Conservation (phyloP, 148 eudicot species). For the Cornus florida region DNA sequence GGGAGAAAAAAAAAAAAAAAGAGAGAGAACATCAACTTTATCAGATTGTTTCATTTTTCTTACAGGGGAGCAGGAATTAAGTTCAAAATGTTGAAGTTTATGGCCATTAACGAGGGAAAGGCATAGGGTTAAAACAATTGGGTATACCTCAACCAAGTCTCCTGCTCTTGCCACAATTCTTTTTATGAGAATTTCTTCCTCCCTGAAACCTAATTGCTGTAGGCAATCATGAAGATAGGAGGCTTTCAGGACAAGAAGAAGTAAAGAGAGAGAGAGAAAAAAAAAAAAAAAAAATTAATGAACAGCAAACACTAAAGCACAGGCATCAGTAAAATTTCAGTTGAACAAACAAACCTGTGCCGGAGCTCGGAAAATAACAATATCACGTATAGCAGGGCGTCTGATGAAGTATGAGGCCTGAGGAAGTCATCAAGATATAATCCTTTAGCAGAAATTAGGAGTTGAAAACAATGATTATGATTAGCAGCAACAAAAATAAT, state of each 20-base stretch:
- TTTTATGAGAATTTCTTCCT: constrained; percentile 18
- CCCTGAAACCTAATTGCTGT: constrained; percentile 15
- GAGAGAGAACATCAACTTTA: too few relatives aligned
- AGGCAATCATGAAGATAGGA: not conserved
- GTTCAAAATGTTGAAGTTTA: not conserved
- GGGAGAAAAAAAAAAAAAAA: too few relatives aligned
- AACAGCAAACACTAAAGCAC: not conserved
- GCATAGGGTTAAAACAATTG: not conserved
- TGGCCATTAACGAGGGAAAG: not conserved
- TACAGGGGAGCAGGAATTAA: not conserved
- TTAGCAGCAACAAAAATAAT: not conserved
- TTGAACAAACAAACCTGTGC: constrained; percentile 4
- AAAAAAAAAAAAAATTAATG: not conserved
- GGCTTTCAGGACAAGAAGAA: not conserved
- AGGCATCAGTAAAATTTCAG: not conserved
- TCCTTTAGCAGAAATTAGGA: not conserved
- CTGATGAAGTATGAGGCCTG: constrained; percentile 18
- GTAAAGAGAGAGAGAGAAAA: too few relatives aligned
- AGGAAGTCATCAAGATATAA: not conserved
- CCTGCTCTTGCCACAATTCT: constrained; percentile 23
- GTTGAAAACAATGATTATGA: too few relatives aligned
- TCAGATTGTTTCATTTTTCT: not conserved
- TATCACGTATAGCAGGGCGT: constrained; percentile 16
- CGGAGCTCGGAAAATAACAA: constrained; percentile 17
- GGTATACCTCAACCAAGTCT: constrained; percentile 20